Evolutionary conservation across 805 yeast species (phyloP).

Genomic region (Metahyphopichia silvanorum): DNA sequence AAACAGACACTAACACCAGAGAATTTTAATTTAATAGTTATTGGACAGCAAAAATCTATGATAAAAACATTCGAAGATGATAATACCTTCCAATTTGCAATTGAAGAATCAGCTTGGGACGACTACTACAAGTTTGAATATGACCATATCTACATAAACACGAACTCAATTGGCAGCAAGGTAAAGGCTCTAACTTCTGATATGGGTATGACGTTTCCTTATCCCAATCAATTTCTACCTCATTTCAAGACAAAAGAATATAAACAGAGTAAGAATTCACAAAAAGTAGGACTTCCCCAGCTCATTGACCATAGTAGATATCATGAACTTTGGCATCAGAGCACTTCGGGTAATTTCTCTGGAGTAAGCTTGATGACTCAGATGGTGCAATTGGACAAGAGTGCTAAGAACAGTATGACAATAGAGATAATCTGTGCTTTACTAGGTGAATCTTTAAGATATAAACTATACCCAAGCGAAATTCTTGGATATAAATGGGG

Average conservation of each 20-base stretch:
- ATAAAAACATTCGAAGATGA: too few relatives aligned
- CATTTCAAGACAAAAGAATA: too few relatives aligned
- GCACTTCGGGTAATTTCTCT: conserved; percentile 29
- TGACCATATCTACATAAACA: too few relatives aligned
- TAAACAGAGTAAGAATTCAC: too few relatives aligned
- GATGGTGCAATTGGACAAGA: conserved; percentile 22
- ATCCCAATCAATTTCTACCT: too few relatives aligned
- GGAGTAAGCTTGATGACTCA: conserved; percentile 47
- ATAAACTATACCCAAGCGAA: conserved; percentile 50
- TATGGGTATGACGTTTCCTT: too few relatives aligned
- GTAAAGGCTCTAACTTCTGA: too few relatives aligned
- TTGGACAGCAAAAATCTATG: too few relatives aligned
- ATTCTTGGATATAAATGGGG: conserved; percentile 57
- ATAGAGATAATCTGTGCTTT: conserved; percentile 53
- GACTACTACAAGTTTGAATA: too few relatives aligned
- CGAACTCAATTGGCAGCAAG: too few relatives aligned
- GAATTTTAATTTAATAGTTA: conserved; percentile 33
- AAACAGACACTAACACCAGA: conserved; percentile 15
- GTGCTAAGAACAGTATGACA: conserved; percentile 40
- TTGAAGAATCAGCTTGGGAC: too few relatives aligned
- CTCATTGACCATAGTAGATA: conserved; percentile 21
- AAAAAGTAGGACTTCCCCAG: background rate
- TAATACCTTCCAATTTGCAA: too few relatives aligned
- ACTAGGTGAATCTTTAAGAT: conserved; percentile 37
- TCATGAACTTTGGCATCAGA: conserved; percentile 53